phyloP scores from a whole-genome alignment of 2,329 filamentous ascomycete genomes.

The Colletotrichum karsti region DNA sequence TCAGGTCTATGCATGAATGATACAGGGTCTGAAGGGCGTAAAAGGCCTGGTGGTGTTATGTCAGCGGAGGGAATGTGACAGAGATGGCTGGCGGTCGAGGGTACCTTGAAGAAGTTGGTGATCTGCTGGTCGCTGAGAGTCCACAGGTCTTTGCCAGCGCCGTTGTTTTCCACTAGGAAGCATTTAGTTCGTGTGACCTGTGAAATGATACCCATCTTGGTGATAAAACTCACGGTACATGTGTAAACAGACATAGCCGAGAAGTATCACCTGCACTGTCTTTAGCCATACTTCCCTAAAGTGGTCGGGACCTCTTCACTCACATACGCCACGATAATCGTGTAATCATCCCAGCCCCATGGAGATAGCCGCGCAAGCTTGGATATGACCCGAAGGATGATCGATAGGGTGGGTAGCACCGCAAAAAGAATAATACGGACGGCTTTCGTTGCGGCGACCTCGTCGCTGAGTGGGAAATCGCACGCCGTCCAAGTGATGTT shows the following conservation, averaged over 20 bases:
- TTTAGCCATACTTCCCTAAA: background rate
- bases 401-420: background rate
- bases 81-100: too few species aligned
- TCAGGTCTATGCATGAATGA: constrained; percentile 15
- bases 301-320: background rate
- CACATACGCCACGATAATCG: constrained; percentile 10
- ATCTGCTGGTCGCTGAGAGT: background rate
- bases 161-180: constrained; percentile 1
- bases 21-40: constrained; percentile 7
- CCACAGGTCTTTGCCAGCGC: constrained; percentile 20
- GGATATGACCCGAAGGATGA: background rate
- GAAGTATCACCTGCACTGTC: background rate
- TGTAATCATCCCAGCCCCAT: constrained; percentile 11
- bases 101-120: constrained; percentile 8
- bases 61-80: background rate
- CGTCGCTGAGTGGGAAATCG: background rate
- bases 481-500: constrained; percentile 19
- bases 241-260: background rate
- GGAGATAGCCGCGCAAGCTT: background rate
- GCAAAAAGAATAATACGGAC: background rate
- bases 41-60: background rate
- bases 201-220: background rate
- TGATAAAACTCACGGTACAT: background rate
- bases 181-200: too few species aligned
- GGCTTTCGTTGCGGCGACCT: background rate